Evolutionary conservation across 805 yeast genomes (phyloP).

Genomic region (Blastobotrys terrestris): DNA sequence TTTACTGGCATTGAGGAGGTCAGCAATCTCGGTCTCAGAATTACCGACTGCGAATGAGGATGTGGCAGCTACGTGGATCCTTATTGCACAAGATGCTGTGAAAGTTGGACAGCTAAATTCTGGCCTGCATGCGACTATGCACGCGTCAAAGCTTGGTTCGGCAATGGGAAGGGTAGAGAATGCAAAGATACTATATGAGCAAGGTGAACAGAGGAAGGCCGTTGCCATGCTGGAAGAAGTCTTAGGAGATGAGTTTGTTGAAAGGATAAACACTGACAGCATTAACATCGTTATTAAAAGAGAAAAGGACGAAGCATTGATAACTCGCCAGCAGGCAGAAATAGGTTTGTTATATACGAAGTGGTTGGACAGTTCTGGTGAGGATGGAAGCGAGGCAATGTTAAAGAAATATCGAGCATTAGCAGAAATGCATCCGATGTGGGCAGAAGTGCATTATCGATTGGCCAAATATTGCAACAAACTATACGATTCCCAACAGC

Average conservation of each 20-base stretch:
- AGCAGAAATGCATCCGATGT: conserved; percentile 44
- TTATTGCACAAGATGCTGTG: conserved; percentile 60
- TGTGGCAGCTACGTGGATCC: conserved; percentile 47
- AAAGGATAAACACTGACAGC: conserved; percentile 4
- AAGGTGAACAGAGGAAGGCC: conserved; percentile 83
- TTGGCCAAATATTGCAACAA: conserved; percentile 76
- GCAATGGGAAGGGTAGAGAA: conserved; percentile 56
- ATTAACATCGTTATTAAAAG: neutral
- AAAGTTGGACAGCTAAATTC: conserved; percentile 63
- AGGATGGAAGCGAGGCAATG: conserved; percentile 68
- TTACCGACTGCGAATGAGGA: conserved; percentile 9
- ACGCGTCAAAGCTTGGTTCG: neutral
- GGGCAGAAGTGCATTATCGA: conserved; percentile 78
- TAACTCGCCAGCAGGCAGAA: conserved; percentile 27
- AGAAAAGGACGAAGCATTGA: neutral
- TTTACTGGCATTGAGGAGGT: conserved; percentile 52
- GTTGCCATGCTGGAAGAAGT: conserved; percentile 52
- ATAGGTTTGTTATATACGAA: conserved; percentile 74
- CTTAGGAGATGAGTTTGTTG: conserved; percentile 18
- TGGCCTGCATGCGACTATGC: conserved; percentile 47
- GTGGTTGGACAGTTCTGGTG: conserved; percentile 85
- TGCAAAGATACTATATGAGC: conserved; percentile 80
- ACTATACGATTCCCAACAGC: conserved; percentile 60
- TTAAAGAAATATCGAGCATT: conserved; percentile 62
- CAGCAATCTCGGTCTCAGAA: conserved; percentile 32